Evolutionary conservation across 257 asterid species (phyloP).

Genomic region (Penstemon davidsonii): DNA sequence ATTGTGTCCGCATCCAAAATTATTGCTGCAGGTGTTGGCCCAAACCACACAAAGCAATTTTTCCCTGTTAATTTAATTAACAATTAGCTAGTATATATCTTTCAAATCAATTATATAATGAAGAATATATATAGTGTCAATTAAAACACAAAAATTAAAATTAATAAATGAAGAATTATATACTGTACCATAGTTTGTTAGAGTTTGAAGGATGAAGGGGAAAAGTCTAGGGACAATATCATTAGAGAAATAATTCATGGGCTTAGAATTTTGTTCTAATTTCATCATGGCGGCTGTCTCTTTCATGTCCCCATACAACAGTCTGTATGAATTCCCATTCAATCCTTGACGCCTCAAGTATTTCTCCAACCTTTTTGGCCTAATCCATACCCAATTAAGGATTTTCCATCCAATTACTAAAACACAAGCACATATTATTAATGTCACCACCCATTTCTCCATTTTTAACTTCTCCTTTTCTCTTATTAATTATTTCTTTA

Average conservation of each 20-base stretch:
- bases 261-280: background rate
- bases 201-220: background rate
- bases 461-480: too few species aligned
- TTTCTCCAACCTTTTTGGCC: constrained; percentile 8
- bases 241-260: background rate
- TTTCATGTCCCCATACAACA: background rate
- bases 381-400: constrained; percentile 6
- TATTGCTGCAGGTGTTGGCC: constrained; percentile 31
- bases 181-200: background rate
- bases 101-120: background rate
- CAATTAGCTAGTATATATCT: background rate
- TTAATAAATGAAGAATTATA: background rate
- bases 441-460: background rate
- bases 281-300: background rate
- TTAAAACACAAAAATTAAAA: background rate
- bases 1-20: constrained; percentile 30
- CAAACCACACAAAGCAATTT: constrained; percentile 29
- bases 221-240: background rate
- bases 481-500: too few species aligned
- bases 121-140: too few species aligned
- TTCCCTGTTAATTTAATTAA: constrained; percentile 13
- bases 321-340: background rate
- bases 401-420: background rate
- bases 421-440: background rate
- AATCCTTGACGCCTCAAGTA: background rate